Evolutionary conservation across 257 asterid species (phyloP).

Genomic region (Plantago elongata): DNA sequence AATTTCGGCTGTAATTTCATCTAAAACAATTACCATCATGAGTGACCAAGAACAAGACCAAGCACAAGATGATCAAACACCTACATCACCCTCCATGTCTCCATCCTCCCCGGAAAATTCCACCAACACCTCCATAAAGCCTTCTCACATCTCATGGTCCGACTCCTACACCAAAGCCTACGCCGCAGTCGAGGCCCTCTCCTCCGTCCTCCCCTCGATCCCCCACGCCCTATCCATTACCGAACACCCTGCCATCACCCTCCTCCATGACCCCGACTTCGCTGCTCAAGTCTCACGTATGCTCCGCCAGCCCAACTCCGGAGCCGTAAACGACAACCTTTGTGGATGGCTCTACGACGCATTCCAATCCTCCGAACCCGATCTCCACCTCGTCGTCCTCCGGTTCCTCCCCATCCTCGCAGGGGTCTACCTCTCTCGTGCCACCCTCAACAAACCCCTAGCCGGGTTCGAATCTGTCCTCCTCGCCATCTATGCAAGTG

Average conservation of each 20-base stretch:
- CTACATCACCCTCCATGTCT: background rate
- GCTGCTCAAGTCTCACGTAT: slow-evolving; percentile 45
- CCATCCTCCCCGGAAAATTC: slow-evolving; percentile 23
- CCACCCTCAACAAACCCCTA: slow-evolving; percentile 58
- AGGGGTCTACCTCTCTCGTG: slow-evolving; percentile 77
- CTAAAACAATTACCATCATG: background rate
- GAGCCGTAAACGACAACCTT: slow-evolving; percentile 69
- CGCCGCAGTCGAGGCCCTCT: slow-evolving; percentile 51
- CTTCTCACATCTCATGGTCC: slow-evolving; percentile 61
- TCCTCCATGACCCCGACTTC: slow-evolving; percentile 57
- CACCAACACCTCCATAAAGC: slow-evolving; percentile 23
- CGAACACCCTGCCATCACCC: slow-evolving; percentile 60
- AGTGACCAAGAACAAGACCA: slow-evolving; percentile 13
- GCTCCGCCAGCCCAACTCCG: slow-evolving; percentile 77
- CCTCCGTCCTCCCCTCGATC: slow-evolving; percentile 50
- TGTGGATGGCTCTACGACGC: slow-evolving; percentile 98
- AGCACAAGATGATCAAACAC: background rate
- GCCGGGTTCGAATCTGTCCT: slow-evolving; percentile 84
- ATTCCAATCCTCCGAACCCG: slow-evolving; percentile 62
- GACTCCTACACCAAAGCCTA: slow-evolving; percentile 65
- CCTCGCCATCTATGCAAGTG: slow-evolving; percentile 69
- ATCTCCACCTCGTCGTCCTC: slow-evolving; percentile 82
- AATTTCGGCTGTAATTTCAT: slow-evolving; percentile 11
- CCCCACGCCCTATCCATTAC: slow-evolving; percentile 50
- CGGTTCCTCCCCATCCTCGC: slow-evolving; percentile 67